Conservation (phyloP, 192 early-diverging fungal species). For the Backusella macrospora region DNA sequence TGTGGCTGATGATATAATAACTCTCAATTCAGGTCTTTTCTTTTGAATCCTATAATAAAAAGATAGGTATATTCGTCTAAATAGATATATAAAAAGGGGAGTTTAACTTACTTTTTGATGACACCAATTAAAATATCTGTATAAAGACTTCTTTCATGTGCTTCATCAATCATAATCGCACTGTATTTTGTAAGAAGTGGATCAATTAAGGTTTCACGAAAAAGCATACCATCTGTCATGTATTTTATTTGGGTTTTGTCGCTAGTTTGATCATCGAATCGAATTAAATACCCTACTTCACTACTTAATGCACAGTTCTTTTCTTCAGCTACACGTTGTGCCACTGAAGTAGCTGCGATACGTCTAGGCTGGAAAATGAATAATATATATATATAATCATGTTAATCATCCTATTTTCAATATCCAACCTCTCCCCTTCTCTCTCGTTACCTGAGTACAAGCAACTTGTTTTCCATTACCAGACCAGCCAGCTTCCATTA, state of each 20-base stretch:
- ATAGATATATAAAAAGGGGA: too few species aligned
- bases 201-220: constrained; percentile 76
- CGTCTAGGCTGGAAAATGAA: constrained; percentile 55
- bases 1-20: constrained; percentile 85
- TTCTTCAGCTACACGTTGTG: constrained; percentile 77
- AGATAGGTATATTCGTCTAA: too few species aligned
- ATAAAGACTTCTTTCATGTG: constrained; percentile 73
- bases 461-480: constrained; percentile 61
- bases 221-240: constrained; percentile 87
- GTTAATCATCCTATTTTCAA: too few species aligned
- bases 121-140: constrained; percentile 75
- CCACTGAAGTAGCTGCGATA: constrained; percentile 74
- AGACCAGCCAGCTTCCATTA: constrained; percentile 78
- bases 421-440: constrained; percentile 63
- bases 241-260: constrained; percentile 71
- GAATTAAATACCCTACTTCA: constrained; percentile 79
- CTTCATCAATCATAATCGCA: constrained; percentile 82
- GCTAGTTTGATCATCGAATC: constrained; percentile 65
- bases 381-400: not conserved
- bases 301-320: constrained; percentile 65
- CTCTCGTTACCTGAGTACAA: constrained; percentile 68
- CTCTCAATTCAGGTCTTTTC: constrained; percentile 66
- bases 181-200: constrained; percentile 73
- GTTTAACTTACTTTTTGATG: constrained; percentile 82
- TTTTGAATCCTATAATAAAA: constrained; percentile 61